Conservation (phyloP, 75 land plant genomes). For the Sequoia sempervirens region DNA sequence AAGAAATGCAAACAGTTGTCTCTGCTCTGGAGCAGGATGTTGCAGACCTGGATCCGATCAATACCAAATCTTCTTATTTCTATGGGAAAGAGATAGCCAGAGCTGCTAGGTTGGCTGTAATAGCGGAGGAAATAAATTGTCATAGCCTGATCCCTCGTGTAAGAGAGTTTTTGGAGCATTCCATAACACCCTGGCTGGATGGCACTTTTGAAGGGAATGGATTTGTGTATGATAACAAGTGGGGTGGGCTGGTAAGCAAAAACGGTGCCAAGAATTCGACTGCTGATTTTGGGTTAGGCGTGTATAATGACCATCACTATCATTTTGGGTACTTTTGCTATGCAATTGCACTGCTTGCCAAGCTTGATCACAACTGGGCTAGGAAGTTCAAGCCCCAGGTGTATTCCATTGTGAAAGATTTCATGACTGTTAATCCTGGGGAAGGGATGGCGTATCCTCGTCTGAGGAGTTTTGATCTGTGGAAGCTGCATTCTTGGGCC, state of each 20-base stretch:
- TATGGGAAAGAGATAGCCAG: conserved; percentile 86
- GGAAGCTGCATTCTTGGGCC: conserved; percentile 97
- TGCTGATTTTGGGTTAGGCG: conserved; percentile 90
- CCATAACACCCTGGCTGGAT: conserved; percentile 85
- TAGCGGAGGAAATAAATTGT: conserved; percentile 71
- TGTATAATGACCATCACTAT: conserved; percentile 87
- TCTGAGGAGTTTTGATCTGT: conserved; percentile 75
- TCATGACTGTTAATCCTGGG: conserved; percentile 46
- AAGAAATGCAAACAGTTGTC: conserved; percentile 19
- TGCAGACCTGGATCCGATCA: conserved; percentile 24
- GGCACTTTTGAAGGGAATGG: conserved; percentile 68
- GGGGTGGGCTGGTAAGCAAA: conserved; percentile 82
- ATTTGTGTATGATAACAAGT: conserved; percentile 62
- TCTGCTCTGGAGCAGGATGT: conserved; percentile 53
- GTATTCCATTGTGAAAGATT: conserved; percentile 74
- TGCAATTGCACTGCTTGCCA: conserved; percentile 78
- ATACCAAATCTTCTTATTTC: conserved; percentile 66
- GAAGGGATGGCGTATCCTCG: conserved; percentile 38
- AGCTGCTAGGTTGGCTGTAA: conserved; percentile 77
- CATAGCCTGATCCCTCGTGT: conserved; percentile 38
- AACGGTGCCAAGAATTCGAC: conserved; percentile 52
- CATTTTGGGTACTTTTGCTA: conserved; percentile 89
- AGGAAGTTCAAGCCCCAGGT: conserved; percentile 60
- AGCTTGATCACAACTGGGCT: conserved; percentile 76
- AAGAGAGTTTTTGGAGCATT: conserved; percentile 39